Conservation (phyloP, 257 asterid genomes). For the Solanum chmielewskii region DNA sequence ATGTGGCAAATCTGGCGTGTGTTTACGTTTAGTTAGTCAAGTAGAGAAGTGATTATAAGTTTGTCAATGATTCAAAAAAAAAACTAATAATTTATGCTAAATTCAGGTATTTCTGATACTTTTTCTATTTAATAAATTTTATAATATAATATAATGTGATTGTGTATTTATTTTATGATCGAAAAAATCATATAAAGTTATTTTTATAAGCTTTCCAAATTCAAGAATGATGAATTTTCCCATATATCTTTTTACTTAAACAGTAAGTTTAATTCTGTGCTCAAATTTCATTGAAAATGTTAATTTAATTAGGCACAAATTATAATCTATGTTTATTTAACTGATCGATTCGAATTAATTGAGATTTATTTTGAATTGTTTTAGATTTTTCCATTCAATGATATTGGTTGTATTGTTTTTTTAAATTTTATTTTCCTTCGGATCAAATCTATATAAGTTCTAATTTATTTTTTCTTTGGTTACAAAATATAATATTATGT, state of each 20-base stretch:
- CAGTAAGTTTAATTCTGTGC: neutral
- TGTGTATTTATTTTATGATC: neutral
- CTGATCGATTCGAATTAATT: neutral
- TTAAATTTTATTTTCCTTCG: neutral
- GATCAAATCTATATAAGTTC: neutral
- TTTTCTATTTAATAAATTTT: no score
- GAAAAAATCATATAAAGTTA: neutral
- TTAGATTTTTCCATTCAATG: neutral
- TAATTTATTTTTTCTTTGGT: neutral
- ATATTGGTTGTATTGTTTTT: neutral
- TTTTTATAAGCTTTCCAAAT: neutral
- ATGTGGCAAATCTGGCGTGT: neutral
- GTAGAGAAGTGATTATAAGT: no score
- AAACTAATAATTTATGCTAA: no score
- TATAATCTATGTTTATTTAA: neutral
- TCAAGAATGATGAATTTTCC: neutral
- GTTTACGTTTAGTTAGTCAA: neutral
- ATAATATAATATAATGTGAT: neutral
- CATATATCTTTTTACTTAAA: neutral
- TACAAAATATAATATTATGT: neutral
- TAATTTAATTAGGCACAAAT: neutral
- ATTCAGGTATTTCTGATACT: neutral
- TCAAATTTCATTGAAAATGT: neutral
- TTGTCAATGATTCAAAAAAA: no score
- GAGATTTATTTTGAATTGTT: neutral